Percentiles rank a stretch among this genome's conserved stretches.
Evolutionary conservation across 2,329 filamentous ascomycete species (phyloP).

Genomic region (Neophaeococcomyces mojaviensis): DNA sequence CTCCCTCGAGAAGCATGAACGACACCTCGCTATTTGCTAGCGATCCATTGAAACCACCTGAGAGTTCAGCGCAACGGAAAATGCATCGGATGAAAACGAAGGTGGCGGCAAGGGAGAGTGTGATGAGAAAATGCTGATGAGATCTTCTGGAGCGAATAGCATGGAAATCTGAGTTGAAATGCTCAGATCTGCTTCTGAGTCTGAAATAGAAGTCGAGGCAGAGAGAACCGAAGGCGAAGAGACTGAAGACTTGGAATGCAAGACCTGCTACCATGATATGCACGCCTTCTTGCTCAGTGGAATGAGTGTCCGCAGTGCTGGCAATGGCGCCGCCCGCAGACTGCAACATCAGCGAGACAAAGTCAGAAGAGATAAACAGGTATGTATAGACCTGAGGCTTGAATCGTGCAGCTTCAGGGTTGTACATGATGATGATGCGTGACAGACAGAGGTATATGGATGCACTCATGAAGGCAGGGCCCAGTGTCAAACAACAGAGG

Average conservation of each 20-base stretch:
- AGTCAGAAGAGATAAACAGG: constrained; percentile 56
- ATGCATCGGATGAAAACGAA: constrained; percentile 39
- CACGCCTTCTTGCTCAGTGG: constrained; percentile 39
- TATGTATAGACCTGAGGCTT: constrained; percentile 28
- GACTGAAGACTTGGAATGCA: constrained; percentile 14
- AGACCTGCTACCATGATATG: constrained; percentile 58
- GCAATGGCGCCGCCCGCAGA: constrained; percentile 52
- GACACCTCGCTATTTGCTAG: constrained; percentile 42
- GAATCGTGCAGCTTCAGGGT: constrained; percentile 26
- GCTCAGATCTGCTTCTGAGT: too few species aligned
- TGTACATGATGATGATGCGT: constrained; percentile 32
- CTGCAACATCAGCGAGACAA: constrained; percentile 55
- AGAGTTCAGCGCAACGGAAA: constrained; percentile 43
- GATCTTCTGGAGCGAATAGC: constrained; percentile 36
- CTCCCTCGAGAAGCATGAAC: constrained; percentile 47
- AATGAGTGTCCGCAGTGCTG: constrained; percentile 33
- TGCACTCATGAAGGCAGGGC: constrained; percentile 57
- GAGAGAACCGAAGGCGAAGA: constrained; percentile 48
- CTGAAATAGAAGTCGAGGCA: constrained; percentile 42
- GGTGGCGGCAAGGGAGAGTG: constrained; percentile 28
- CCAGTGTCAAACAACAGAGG: constrained; percentile 56
- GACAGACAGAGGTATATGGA: constrained; percentile 56
- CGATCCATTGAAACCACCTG: constrained; percentile 38
- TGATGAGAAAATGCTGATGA: not conserved
- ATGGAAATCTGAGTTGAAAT: not conserved